Percentiles rank a stretch among this genome's conserved stretches.
Evolutionary conservation across 2,329 filamentous ascomycete genomes (phyloP).

Genomic region (Fusarium siculi): DNA sequence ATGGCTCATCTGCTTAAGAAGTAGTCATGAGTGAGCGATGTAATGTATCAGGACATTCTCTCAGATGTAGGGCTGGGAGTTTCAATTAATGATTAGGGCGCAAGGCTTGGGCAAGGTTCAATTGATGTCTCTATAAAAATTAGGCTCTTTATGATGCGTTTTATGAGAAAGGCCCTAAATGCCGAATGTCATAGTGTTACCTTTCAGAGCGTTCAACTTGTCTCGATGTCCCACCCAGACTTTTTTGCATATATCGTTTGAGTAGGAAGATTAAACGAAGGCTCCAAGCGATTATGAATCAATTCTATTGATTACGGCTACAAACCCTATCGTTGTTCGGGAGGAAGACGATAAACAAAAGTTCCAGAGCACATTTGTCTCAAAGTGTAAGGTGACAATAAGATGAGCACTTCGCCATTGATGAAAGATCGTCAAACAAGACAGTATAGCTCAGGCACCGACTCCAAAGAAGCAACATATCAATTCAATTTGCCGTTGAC

Average conservation of each 20-base stretch:
- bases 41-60: background rate
- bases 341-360: constrained; percentile 9
- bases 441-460: background rate
- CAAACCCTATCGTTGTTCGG: background rate
- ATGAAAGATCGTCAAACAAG: background rate
- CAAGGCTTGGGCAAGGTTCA: background rate
- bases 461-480: background rate
- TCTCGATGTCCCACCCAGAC: background rate
- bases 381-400: background rate
- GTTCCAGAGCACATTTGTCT: background rate
- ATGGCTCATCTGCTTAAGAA: background rate
- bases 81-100: background rate
- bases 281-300: background rate
- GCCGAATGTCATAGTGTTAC: no score
- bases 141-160: background rate
- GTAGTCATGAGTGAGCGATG: background rate
- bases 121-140: background rate
- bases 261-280: background rate
- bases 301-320: background rate
- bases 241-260: background rate
- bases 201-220: background rate
- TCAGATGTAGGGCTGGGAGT: background rate
- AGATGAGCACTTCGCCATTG: background rate
- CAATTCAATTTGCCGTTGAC: background rate
- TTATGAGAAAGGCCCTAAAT: background rate